Conservation (phyloP, 2,329 filamentous ascomycete species). For the Paecilomyces sp. region DNA sequence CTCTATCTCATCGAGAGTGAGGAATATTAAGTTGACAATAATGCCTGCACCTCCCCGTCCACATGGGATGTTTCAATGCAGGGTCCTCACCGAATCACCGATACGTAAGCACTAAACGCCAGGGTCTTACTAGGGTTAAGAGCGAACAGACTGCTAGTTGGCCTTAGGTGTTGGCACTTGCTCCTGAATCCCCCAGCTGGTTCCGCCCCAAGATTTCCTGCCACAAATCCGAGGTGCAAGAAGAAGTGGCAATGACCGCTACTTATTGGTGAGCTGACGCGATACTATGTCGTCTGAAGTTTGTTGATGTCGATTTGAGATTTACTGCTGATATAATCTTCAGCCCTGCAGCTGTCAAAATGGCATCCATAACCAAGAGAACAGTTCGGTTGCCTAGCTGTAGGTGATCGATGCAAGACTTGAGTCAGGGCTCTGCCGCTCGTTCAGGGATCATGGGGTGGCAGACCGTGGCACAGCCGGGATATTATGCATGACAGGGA, state of each 20-base stretch:
- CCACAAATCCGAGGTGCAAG: background rate
- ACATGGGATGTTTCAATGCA: background rate
- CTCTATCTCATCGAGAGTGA: background rate
- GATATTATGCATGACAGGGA: too few species aligned
- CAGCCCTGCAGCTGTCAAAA: too few species aligned
- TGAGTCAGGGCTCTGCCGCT: too few species aligned
- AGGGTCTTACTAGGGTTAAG: background rate
- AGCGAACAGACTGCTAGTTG: background rate
- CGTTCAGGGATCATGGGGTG: too few species aligned
- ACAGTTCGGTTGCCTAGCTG: too few species aligned
- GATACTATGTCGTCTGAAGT: too few species aligned
- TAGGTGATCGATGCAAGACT: too few species aligned
- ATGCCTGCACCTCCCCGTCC: background rate
- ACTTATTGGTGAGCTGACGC: too few species aligned
- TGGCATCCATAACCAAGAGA: too few species aligned
- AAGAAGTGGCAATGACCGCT: background rate
- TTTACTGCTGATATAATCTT: too few species aligned
- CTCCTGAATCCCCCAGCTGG: background rate
- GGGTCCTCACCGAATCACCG: background rate
- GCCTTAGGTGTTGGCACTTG: background rate
- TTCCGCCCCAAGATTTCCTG: background rate
- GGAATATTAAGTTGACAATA: background rate
- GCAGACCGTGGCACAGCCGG: too few species aligned
- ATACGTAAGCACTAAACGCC: background rate
- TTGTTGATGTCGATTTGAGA: too few species aligned